phyloP scores from a whole-genome alignment of 768 basidiomycete species.

The Lentinus brumalis region DNA sequence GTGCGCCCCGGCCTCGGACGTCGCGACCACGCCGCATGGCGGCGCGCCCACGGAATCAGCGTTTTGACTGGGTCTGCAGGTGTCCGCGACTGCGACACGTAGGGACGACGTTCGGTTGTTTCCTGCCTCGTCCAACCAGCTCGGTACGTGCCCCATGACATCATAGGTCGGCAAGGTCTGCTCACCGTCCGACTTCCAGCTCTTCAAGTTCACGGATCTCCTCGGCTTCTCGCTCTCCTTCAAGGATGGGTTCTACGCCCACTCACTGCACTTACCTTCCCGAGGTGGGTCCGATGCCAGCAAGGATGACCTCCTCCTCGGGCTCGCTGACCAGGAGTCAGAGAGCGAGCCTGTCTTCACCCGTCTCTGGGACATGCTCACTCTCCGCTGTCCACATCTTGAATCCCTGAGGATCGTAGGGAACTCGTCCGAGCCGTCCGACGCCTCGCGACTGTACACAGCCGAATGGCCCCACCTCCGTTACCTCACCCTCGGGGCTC shows the following conservation, averaged over 20 bases:
- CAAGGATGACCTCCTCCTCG: slow-evolving; percentile 5
- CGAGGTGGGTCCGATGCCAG: slow-evolving; percentile 49
- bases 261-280: slow-evolving; percentile 53
- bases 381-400: slow-evolving; percentile 61
- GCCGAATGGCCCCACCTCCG: slow-evolving; percentile 71
- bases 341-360: slow-evolving; percentile 55
- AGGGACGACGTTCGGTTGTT: slow-evolving; percentile 61
- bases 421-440: slow-evolving; percentile 52
- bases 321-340: slow-evolving; percentile 11
- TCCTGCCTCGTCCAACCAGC: slow-evolving; percentile 58
- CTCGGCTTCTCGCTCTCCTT: slow-evolving; percentile 62
- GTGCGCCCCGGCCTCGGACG: slow-evolving; percentile 19
- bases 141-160: slow-evolving; percentile 48
- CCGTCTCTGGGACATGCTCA: slow-evolving; percentile 73
- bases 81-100: slow-evolving; percentile 68
- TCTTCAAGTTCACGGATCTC: slow-evolving; percentile 70
- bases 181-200: slow-evolving; percentile 36
- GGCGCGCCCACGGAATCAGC: background rate
- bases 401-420: slow-evolving; percentile 63
- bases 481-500: slow-evolving; percentile 63
- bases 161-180: background rate
- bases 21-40: slow-evolving; percentile 1
- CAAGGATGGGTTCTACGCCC: slow-evolving; percentile 64
- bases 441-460: slow-evolving; percentile 54
- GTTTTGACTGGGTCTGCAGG: slow-evolving; percentile 35